Evolutionary conservation across 2,329 filamentous ascomycete genomes (phyloP).

Genomic region (Monilinia fructigena): DNA sequence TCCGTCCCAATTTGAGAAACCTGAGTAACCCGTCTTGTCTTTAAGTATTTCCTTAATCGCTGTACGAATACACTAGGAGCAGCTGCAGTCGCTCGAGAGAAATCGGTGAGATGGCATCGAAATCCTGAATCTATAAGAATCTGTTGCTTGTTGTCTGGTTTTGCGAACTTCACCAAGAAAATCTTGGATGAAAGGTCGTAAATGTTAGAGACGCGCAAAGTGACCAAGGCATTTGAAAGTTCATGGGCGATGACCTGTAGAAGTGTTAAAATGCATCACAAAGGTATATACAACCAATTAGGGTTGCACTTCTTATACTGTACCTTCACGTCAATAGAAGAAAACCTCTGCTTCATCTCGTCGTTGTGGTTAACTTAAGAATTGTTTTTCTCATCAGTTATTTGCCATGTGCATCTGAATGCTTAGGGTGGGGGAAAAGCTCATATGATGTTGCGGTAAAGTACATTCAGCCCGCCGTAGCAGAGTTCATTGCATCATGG

Average conservation of each 20-base stretch:
- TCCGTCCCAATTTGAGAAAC: constrained; percentile 89
- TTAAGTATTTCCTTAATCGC: constrained; percentile 81
- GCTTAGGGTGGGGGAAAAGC: constrained; percentile 14
- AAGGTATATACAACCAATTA: constrained; percentile 14
- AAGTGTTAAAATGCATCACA: neutral
- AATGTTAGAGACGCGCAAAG: constrained; percentile 84
- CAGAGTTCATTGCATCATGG: constrained; percentile 10
- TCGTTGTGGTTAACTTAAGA: constrained; percentile 4
- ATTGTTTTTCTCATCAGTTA: neutral
- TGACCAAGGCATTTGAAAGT: constrained; percentile 72
- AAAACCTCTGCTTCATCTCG: constrained; percentile 75
- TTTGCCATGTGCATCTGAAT: too few relatives aligned
- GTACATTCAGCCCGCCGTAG: neutral
- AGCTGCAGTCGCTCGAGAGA: constrained; percentile 80
- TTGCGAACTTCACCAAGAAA: constrained; percentile 91
- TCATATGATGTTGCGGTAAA: neutral
- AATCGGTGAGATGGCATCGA: constrained; percentile 89
- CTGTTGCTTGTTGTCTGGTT: constrained; percentile 84
- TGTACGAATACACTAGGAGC: constrained; percentile 83
- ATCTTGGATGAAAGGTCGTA: constrained; percentile 97
- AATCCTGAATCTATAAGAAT: constrained; percentile 93
- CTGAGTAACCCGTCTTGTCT: constrained; percentile 78
- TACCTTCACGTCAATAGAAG: constrained; percentile 75
- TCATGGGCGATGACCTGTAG: constrained; percentile 87
- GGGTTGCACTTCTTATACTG: constrained; percentile 41